A percentile compares a stretch with the other conserved stretches of the same genome.
Evolutionary conservation across 371 early-diverging fungal genomes (phyloP).

Genomic region (Gilbertella persicaria): DNA sequence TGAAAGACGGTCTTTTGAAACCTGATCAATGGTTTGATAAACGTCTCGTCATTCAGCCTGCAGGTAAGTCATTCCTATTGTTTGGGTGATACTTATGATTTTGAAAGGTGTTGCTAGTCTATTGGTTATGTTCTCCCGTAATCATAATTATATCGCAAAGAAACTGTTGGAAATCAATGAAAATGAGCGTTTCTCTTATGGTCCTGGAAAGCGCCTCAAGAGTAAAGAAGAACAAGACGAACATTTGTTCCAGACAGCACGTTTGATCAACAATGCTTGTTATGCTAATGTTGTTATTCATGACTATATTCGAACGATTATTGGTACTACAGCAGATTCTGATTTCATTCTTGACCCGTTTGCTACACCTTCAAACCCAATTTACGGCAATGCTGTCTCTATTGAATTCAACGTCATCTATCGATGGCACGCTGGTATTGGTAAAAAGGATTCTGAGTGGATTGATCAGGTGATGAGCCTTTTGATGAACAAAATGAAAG

Average conservation of each 20-base stretch:
- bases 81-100: background rate
- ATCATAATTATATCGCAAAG: slow-evolving; percentile 58
- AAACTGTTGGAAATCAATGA: slow-evolving; percentile 47
- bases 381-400: slow-evolving; percentile 52
- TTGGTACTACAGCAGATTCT: slow-evolving; percentile 39
- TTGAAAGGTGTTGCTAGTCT: slow-evolving; percentile 47
- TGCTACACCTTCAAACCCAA: slow-evolving; percentile 19
- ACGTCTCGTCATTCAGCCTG: slow-evolving; percentile 48
- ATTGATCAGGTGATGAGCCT: slow-evolving; percentile 29
- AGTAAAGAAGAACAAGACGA: slow-evolving; percentile 49
- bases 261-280: slow-evolving; percentile 52
- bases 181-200: slow-evolving; percentile 41
- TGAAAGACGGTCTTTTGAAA: slow-evolving; percentile 45
- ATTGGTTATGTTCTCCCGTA: slow-evolving; percentile 52
- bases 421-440: slow-evolving; percentile 55
- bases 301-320: slow-evolving; percentile 52
- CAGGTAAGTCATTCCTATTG: slow-evolving; percentile 25
- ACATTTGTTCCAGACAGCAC: slow-evolving; percentile 53
- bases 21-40: slow-evolving; percentile 56
- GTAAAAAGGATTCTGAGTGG: slow-evolving; percentile 46
- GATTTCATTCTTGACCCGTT: slow-evolving; percentile 39
- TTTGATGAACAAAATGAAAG: slow-evolving; percentile 12
- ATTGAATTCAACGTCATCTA: slow-evolving; percentile 55
- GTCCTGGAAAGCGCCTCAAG: slow-evolving; percentile 20
- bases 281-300: slow-evolving; percentile 47